phyloP scores from a whole-genome alignment of 495 filamentous ascomycete species.

The Aspergillus nanangensis region DNA sequence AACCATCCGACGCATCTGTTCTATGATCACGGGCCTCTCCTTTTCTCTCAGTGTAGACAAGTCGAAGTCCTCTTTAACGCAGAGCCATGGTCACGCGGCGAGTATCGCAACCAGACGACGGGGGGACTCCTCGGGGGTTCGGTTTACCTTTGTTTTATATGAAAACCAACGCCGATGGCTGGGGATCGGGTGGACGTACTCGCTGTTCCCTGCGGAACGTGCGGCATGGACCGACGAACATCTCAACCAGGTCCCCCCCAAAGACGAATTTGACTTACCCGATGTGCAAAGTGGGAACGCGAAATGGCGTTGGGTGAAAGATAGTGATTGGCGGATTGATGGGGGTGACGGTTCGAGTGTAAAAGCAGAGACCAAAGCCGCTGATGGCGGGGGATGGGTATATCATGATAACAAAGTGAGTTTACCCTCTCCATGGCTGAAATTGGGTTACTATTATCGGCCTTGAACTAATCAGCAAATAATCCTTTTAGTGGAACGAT shows the following conservation, averaged over 20 bases:
- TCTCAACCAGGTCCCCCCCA: constrained; percentile 70
- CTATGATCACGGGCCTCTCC: constrained; percentile 72
- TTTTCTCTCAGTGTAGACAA: constrained; percentile 46
- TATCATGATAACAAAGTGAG: constrained; percentile 96
- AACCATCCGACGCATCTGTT: constrained; percentile 59
- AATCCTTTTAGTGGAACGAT: constrained; percentile 71
- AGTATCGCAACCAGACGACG: constrained; percentile 49
- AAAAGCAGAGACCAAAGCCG: constrained; percentile 30
- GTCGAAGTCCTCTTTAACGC: constrained; percentile 27
- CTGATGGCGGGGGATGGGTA: constrained; percentile 80
- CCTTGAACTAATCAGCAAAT: constrained; percentile 1
- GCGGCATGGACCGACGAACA: constrained; percentile 95
- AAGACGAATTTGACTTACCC: constrained; percentile 80
- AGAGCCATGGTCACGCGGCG: constrained; percentile 37
- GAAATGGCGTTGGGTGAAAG: constrained; percentile 84
- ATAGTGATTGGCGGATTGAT: constrained; percentile 83
- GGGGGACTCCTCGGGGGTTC: constrained; percentile 66
- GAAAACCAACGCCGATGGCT: constrained; percentile 97
- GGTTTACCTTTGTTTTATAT: constrained; percentile 92
- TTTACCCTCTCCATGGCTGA: constrained; percentile 3
- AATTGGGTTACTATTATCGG: too few species aligned
- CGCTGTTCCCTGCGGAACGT: constrained; percentile 82
- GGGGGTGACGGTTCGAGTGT: constrained; percentile 52
- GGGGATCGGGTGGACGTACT: constrained; percentile 91
- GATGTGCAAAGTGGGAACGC: constrained; percentile 78